Evolutionary conservation across 805 yeast species (phyloP).

Genomic region (Hanseniaspora occidentalis): DNA sequence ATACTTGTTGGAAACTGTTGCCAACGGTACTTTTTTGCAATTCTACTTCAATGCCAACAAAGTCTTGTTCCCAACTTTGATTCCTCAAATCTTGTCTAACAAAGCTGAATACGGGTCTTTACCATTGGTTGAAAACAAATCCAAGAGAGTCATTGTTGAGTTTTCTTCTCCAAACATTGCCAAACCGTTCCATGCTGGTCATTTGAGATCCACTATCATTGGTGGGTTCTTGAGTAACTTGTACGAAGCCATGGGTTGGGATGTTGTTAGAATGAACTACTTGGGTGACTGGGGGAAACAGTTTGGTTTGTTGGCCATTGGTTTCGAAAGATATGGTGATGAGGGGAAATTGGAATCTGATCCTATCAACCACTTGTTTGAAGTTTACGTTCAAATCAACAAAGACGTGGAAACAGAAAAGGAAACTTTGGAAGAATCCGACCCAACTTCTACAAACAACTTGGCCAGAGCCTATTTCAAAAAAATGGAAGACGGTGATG

Average conservation of each 20-base stretch:
- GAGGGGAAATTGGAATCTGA: slow-evolving; percentile 58
- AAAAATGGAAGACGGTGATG: slow-evolving; percentile 89
- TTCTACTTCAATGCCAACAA: slow-evolving; percentile 58
- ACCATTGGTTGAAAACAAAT: slow-evolving; percentile 48
- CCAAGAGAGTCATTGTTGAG: slow-evolving; percentile 63
- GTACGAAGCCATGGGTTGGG: slow-evolving; percentile 84
- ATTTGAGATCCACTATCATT: slow-evolving; percentile 91
- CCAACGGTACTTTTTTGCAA: slow-evolving; percentile 86
- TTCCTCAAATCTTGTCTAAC: slow-evolving; percentile 55
- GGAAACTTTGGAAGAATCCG: slow-evolving; percentile 32
- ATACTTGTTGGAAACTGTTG: slow-evolving; percentile 55
- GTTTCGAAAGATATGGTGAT: slow-evolving; percentile 74
- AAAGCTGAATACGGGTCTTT: slow-evolving; percentile 54
- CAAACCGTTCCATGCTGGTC: slow-evolving; percentile 99
- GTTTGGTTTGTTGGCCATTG: slow-evolving; percentile 91
- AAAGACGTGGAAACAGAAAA: slow-evolving; percentile 53
- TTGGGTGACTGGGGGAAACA: slow-evolving; percentile 99
- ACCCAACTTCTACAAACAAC: slow-evolving; percentile 45
- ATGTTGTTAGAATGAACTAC: slow-evolving; percentile 86
- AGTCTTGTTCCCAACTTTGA: slow-evolving; percentile 53
- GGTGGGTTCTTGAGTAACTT: slow-evolving; percentile 91
- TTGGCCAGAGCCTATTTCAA: slow-evolving; percentile 81
- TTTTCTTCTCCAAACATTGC: slow-evolving; percentile 98
- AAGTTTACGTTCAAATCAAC: slow-evolving; percentile 83
- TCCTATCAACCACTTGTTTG: slow-evolving; percentile 90